Evolutionary conservation across 2,329 filamentous ascomycete species (phyloP), one percentile per base, ranked within the genome.

Genomic region (Paraphoma chrysanthemicola): DNA sequence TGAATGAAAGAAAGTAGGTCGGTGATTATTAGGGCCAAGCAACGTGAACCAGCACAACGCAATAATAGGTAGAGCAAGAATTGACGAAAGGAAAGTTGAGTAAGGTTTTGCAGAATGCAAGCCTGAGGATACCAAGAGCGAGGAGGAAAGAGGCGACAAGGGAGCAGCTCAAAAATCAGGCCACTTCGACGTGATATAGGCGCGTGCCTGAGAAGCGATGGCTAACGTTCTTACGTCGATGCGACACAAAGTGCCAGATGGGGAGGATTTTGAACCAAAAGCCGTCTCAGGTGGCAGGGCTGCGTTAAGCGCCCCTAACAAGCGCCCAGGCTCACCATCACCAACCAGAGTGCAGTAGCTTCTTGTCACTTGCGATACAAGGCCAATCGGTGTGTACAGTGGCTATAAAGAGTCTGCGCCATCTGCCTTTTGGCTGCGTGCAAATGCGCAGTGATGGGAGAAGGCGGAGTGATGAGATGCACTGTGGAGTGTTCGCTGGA

Each of bases 11-110:
- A 23, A 23, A 23, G 23, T 23, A 23, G 23, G 23, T 23, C 23
- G 23, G 23, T 23, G 23, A 23, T 23, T 23, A 23, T 12, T 16
- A n/a, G 18, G 23, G 23, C 23, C 23, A 23, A 23, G 23, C 23
- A 49, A 62, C n/a, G 70, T 71, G 71, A 63, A 64, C 71, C 71
- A 67, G 72, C 71, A 73, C 66, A 63, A 60, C 53, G 60, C 59
- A 66, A 23, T 23, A 23, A 23, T 23, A 23, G 23, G 23, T 48
- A 59, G 59, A 67, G 51, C n/a, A 38, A 62, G 50, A 54, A 54
- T 53, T 53, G 60, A 48, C 59, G 56, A 62, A 60, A 63, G 43
- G 55, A 61, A 53, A 61, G 51, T 48, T 51, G 14, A 56, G 29
- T 51, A 45, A 45, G 50, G 46, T 33, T 23, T 23, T 41, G 57